Evolutionary conservation across 768 basidiomycete genomes (phyloP), one percentile per base, ranked within the genome.

Genomic region (Dioszegia crocea): DNA sequence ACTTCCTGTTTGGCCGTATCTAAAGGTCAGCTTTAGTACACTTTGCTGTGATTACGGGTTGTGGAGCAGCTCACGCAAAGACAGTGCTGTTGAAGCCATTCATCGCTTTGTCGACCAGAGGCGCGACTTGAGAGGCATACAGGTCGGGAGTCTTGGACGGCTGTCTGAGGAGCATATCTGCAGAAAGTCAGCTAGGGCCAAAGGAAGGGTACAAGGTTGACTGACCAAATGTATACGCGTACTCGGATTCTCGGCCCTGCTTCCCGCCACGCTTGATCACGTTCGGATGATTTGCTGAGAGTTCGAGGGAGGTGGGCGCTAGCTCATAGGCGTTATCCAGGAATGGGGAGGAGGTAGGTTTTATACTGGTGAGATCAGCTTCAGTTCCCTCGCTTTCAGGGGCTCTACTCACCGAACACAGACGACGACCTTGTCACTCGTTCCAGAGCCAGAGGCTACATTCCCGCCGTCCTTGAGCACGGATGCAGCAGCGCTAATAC

Each of bases 1-100:
- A 59, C 64, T 66, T 24, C 75, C 75, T 1, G 75, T 76, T 47
- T 76, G 75, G 45, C 75, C 75, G 46, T 76, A 76, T 4, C 70
- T 72, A 49, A 3, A n/a, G 6, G 19, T 63, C 31, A 64, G 56
- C 51, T 48, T 23, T 19, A 14, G 33, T 21, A n/a, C 4, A n/a
- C 9, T 6, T n/a, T 16, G 24, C 26, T 14, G 17, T 26, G n/a
- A 12, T 26, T 3, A 39, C 8, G 33, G 33, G 33, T 14, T 14
- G 29, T 9, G 21, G 30, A 6, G 17, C 21, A 11, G 62, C 71
- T 57, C 23, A 73, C 62, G 75, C 75, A 58, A 76, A 76, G 54
- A 76, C 69, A 3, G 75, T 76, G 50, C 66, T 68, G 59, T 76
- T 76, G 67, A 75, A 76, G 26, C 75, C 75, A 39, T 68, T 67